Evolutionary conservation across 2,329 filamentous ascomycete species (phyloP), one percentile per base, ranked within the genome.

Genomic region (Leptographium lundbergii): DNA sequence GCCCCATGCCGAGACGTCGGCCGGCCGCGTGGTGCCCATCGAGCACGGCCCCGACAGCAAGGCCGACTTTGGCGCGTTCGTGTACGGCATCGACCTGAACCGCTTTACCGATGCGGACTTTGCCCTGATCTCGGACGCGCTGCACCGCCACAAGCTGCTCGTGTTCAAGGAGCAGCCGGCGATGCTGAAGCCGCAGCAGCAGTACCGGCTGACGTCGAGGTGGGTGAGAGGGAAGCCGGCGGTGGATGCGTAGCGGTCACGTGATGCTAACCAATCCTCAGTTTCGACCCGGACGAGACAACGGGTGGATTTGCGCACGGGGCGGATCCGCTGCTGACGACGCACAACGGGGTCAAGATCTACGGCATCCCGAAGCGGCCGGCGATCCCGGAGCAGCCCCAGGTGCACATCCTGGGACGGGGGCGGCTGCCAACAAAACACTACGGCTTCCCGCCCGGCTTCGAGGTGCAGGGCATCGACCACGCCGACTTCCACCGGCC

Each of bases 241-340:
- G 39, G 17, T 47, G n/a, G 47, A 9, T 50, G 47, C 7, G 13
- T 13, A 14, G 22, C 10, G 3, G 14, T 51, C 48, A 51, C 48
- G 48, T 51, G 48, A 51, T 11, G 1, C 25, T 51, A 36, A 42
- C 54, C 13, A 1, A 59, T 63, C 39, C 6, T 55, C 54, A 66
- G 69, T 53, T 69, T 72, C 42, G 70, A 72, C 60, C 70, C 69
- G 0, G 65, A 69, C 0, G 66, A 69, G 68, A 70, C 64, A 9
- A 71, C 70, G 1, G 70, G 71, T 17, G 70, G 70, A 1, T 73
- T 72, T 34, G 70, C 71, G 11, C 71, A 72, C 56, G 70, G 71
- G 24, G 66, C 65, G 4, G 70, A 72, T 52, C 71, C 70, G 1
- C 66, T 68, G 25, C n/a, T 54, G 10, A 11, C 19, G 32, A 19